Evolutionary conservation across 2,329 filamentous ascomycete species (phyloP).

Genomic region (Acrocalymma vagum): DNA sequence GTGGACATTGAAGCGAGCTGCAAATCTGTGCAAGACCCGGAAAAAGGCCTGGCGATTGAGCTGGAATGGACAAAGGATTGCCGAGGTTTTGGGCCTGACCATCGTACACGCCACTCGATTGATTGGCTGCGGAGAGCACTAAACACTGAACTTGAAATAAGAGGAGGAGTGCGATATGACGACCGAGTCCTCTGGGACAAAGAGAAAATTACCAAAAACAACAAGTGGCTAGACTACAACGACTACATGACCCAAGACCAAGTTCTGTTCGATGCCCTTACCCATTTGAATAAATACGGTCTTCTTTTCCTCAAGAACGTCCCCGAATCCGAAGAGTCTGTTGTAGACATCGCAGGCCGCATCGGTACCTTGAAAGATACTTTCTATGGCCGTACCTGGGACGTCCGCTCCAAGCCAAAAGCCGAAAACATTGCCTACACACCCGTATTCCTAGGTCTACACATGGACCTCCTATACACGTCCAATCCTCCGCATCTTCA

Average conservation of each 20-base stretch:
- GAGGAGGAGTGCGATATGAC: slow-evolving; percentile 45
- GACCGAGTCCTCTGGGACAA: slow-evolving; percentile 57
- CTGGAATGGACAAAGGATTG: slow-evolving; percentile 71
- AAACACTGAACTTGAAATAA: slow-evolving; percentile 40
- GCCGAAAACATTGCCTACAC: slow-evolving; percentile 95
- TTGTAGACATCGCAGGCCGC: slow-evolving; percentile 72
- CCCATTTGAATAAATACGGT: slow-evolving; percentile 71
- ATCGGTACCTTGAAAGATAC: slow-evolving; percentile 85
- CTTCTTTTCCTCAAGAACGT: slow-evolving; percentile 80
- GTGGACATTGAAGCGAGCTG: slow-evolving; percentile 44
- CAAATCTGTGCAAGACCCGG: slow-evolving; percentile 41
- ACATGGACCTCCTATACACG: slow-evolving; percentile 94
- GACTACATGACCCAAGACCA: slow-evolving; percentile 72
- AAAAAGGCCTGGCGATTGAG: slow-evolving; percentile 57
- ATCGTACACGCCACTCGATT: slow-evolving; percentile 51
- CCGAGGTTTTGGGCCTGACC: slow-evolving; percentile 50
- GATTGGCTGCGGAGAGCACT: slow-evolving; percentile 40
- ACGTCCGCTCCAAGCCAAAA: slow-evolving; percentile 81
- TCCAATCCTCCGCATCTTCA: slow-evolving; percentile 81
- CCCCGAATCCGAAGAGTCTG: slow-evolving; percentile 71
- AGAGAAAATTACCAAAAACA: slow-evolving; percentile 55
- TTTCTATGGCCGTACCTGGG: slow-evolving; percentile 91
- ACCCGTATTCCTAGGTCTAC: slow-evolving; percentile 79
- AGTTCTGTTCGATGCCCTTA: slow-evolving; percentile 68
- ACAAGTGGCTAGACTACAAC: slow-evolving; percentile 71